Percentiles rank a stretch among this genome's conserved stretches.
These are phyloP conservation scores for Salvia hispanica DNA, from an alignment of 257 asterid genomes.

Conservation along the genomic window DNA sequence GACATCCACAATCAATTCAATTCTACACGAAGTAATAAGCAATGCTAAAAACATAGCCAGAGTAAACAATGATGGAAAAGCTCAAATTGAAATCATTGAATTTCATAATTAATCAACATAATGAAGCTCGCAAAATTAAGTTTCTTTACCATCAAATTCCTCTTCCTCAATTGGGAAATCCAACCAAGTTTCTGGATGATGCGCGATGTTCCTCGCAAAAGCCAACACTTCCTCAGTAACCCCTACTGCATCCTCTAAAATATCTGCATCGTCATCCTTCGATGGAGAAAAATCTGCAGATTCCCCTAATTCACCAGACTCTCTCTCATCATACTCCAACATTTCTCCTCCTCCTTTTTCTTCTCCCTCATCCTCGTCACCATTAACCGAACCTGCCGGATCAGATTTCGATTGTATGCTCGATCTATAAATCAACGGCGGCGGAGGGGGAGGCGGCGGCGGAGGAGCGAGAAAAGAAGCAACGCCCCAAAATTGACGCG, in stretches of 20 bases:
- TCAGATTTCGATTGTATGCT: conserved; percentile 34
- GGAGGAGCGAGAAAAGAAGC: conserved; percentile 99
- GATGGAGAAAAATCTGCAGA: conserved; percentile 17
- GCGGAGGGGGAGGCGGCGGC: conserved; percentile 52
- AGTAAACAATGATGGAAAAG: conserved; percentile 11
- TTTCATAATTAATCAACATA: not conserved
- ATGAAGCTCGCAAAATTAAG: conserved; percentile 15
- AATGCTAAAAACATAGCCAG: conserved; percentile 25
- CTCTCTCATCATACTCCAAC: conserved; percentile 35
- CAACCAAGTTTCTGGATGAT: conserved; percentile 99
- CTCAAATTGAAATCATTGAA: not conserved
- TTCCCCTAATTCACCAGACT: conserved; percentile 34
- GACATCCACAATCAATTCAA: conserved; percentile 19
- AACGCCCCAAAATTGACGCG: conserved; percentile 91
- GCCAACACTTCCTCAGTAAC: conserved; percentile 85
- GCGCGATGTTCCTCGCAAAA: conserved; percentile 87
- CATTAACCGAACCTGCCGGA: conserved; percentile 32
- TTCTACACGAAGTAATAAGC: conserved; percentile 12
- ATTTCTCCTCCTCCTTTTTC: conserved; percentile 27
- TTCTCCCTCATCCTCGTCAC: conserved; percentile 43
- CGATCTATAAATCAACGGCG: conserved; percentile 27
- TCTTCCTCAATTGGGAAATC: conserved; percentile 96
- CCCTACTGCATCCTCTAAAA: conserved; percentile 64
- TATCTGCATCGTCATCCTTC: conserved; percentile 40
- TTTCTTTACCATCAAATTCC: conserved; percentile 68